These are phyloP conservation scores for Salix udensis DNA, from an alignment of 345 rosid species.

Conservation along the genomic window DNA sequence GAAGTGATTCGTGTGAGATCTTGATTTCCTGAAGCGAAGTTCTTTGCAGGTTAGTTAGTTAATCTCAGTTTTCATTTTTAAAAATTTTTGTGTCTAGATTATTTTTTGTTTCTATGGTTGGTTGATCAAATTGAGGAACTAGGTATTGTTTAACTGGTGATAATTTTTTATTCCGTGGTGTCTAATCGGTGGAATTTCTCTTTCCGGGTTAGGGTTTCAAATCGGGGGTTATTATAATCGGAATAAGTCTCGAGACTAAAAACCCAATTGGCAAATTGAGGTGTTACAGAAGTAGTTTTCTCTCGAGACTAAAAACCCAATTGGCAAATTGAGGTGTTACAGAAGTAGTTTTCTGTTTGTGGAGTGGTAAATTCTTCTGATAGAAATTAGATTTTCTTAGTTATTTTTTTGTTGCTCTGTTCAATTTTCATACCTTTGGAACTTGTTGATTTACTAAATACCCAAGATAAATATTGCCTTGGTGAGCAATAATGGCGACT, in stretches of 20 bases:
- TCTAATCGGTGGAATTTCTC: background rate
- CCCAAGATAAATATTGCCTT: background rate
- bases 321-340: background rate
- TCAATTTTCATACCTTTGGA: background rate
- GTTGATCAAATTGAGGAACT: background rate
- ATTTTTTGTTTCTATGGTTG: background rate
- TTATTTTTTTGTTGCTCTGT: background rate
- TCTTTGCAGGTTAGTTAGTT: constrained; percentile 3
- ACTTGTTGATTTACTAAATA: background rate
- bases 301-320: background rate
- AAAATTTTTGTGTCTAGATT: no score
- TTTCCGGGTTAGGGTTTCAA: background rate
- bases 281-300: background rate
- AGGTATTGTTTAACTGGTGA: background rate
- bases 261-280: background rate
- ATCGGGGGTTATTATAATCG: background rate
- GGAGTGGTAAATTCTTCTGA: background rate
- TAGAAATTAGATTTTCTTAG: background rate
- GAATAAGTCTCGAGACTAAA: background rate
- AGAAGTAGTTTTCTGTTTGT: background rate
- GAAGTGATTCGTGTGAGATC: background rate
- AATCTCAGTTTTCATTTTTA: background rate
- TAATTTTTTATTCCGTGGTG: background rate
- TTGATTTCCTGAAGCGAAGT: background rate
- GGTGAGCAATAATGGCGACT: background rate